Evolutionary conservation across 192 early-diverging fungal species (phyloP).

Genomic region (Backusella morwellensis): DNA sequence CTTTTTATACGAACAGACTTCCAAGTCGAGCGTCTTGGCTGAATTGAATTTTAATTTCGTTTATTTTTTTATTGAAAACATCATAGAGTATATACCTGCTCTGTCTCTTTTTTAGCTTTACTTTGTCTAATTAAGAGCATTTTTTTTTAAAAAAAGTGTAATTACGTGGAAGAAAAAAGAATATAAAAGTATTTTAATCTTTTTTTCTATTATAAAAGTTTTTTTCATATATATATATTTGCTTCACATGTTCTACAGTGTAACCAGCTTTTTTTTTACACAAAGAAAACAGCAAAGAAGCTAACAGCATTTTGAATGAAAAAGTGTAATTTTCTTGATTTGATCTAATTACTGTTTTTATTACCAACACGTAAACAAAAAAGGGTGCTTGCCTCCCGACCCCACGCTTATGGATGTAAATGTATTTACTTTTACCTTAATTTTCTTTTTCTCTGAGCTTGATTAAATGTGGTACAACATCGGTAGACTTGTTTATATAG

Average conservation of each 20-base stretch:
- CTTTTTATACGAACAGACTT: not conserved
- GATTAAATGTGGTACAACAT: not conserved
- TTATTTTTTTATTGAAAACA: not conserved
- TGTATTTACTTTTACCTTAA: not conserved
- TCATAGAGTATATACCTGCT: not conserved
- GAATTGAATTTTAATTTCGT: not conserved
- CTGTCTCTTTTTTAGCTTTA: not conserved
- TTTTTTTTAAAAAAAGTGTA: not conserved
- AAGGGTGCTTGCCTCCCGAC: not conserved
- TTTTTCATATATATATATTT: not conserved
- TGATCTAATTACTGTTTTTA: not conserved
- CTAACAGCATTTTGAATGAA: not conserved
- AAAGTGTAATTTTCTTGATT: not conserved
- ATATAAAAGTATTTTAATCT: not conserved
- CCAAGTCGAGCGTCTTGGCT: not conserved
- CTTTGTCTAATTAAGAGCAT: constrained; percentile 1
- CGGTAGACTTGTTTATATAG: too few relatives aligned
- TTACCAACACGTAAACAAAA: not conserved
- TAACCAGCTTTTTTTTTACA: not conserved
- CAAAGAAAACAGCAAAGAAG: not conserved
- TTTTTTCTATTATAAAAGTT: not conserved
- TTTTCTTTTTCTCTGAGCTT: not conserved
- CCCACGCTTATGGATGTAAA: not conserved
- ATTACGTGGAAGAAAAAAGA: not conserved
- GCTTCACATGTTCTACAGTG: constrained; percentile 1